Evolutionary conservation across 2,329 filamentous ascomycete species (phyloP), one percentile per base, ranked within the genome.

Genomic region (Aspergillus carbonarius): DNA sequence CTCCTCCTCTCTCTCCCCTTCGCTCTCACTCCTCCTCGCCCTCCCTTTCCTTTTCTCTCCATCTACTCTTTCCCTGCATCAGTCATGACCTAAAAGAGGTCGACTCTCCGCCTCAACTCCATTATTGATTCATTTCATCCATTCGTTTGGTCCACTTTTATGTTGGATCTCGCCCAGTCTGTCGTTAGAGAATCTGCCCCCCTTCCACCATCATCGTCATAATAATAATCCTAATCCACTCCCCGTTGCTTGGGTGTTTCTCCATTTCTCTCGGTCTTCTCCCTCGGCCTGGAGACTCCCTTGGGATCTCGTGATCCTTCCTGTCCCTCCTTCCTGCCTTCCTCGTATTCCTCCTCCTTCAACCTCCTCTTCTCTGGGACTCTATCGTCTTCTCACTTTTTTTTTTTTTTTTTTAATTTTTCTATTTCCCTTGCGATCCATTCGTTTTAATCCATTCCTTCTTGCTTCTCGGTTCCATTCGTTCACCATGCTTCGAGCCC

Each of bases 401-500:
- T 20, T 20, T 10, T 42, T 23, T 6, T 13, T 42, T 13, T 13
- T 20, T 20, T 12, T 12, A 42, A 15, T 42, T 23, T 18, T 40
- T 47, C 8, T 30, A n/a, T 39, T 30, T 34, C 39, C 2, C 54
- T 30, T 42, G 35, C 30, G 48, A 18, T 44, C 25, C 47, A 15
- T 12, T n/a, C 50, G 23, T 42, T 40, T 37, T 46, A 32, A 30
- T 23, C 17, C 17, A n/a, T 17, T 52, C 15, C 9, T 35, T 37
- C 32, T 44, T 49, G 32, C 27, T 23, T 34, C 35, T 42, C 54
- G 27, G 13, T 23, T 49, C 37, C 47, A 48, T 48, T 56, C 40
- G n/a, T 34, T 54, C 34, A 59, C 47, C 57, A 82, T 82, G 80
- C 70, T 81, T 66, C 78, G 78, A 55, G 66, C 79, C 60, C 79